Evolutionary conservation across 306 rosid species (phyloP), one percentile per base, ranked within the genome.

Genomic region (Malus fusca): DNA sequence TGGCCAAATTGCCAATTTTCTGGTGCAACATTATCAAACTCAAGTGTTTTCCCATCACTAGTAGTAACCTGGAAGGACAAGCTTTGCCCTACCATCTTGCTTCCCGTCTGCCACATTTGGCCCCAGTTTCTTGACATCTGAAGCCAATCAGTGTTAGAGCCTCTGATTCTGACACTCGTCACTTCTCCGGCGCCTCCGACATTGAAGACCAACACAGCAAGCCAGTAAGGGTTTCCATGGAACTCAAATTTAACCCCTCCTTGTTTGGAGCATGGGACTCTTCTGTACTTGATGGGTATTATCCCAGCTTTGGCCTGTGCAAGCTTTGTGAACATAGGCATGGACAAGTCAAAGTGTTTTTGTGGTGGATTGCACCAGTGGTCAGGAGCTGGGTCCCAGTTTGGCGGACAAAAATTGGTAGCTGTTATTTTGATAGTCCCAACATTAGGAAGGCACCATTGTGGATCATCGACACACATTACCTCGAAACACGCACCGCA

Each of bases 281-380:
- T 64, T 0, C 91, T 80, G 26, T 73, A 90, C 1, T 21, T 17
- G 4, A 92, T 90, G 0, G 89, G 91, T 35, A 90, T n/a, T 8
- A 92, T 72, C 5, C 97, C 93, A 0, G 91, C 93, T 67, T 59
- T 77, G 78, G 56, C 76, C 0, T 4, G 0, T 0, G 91, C 97
- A 15, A 88, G 21, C 17, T 64, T 84, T 21, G 74, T 60, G 82
- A 92, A 89, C 90, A 92, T 89, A 19, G 85, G 72, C 87, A 80
- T 69, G 9, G 90, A 77, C 18, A 90, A 58, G 22, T 92, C 97
- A 4, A 90, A 90, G 77, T 92, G 97, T 4, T 72, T 40, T 11
- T 13, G 83, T 4, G 93, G 97, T 3, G 96, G 96, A 46, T 90
- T 90, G 77, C 97, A 88, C 97, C 97, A 88, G 23, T 71, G 69